Conservation (phyloP, 2,329 filamentous ascomycete species). For the Ambrosiella cleistominuta region DNA sequence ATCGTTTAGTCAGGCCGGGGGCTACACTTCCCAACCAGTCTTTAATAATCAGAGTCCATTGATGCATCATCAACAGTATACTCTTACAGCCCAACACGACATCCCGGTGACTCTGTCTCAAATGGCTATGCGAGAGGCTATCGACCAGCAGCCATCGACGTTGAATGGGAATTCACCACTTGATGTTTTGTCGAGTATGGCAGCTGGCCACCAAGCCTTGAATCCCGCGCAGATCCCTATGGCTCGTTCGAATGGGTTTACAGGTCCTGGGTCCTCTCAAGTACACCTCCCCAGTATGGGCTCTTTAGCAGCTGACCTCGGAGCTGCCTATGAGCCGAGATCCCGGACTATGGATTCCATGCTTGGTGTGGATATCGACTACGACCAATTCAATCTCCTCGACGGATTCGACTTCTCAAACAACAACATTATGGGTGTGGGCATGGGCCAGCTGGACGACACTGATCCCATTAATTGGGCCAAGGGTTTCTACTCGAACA, state of each 20-base stretch:
- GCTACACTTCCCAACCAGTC: not conserved
- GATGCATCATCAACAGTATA: not conserved
- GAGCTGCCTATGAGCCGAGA: not conserved
- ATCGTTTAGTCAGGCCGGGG: not conserved
- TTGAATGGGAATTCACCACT: not conserved
- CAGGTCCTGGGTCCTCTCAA: not conserved
- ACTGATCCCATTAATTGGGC: conserved; percentile 9
- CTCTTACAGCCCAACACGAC: not conserved
- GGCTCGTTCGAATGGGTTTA: not conserved
- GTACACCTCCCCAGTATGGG: not conserved
- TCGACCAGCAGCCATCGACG: not conserved
- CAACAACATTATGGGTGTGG: not conserved
- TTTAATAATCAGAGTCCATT: not conserved
- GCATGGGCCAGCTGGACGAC: not conserved
- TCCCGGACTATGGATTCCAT: not conserved
- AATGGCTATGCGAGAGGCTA: not conserved
- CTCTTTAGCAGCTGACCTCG: not conserved
- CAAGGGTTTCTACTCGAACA: conserved; percentile 23
- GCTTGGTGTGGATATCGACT: not conserved
- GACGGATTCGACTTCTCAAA: not conserved
- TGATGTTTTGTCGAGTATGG: not conserved
- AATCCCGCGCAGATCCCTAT: not conserved
- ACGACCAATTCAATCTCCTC: not conserved
- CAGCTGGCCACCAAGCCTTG: not conserved
- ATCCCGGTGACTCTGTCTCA: not conserved